phyloP scores from a whole-genome alignment of 2,329 filamentous ascomycete species.

The Talaromyces sp. region DNA sequence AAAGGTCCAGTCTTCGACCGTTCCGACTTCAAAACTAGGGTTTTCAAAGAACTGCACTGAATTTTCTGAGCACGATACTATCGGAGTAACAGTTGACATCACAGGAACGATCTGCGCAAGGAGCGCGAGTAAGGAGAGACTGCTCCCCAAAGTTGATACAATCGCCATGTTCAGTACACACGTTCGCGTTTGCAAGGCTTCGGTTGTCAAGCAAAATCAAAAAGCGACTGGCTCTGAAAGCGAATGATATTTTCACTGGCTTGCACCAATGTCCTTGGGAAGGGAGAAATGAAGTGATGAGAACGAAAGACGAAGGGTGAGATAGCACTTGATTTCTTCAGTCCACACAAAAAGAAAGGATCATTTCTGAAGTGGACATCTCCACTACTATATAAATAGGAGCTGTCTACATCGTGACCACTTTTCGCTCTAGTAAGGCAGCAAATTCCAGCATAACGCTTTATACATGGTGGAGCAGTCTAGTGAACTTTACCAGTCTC shows the following conservation, averaged over 20 bases:
- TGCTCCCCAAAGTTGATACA: not conserved
- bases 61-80: not conserved
- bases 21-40: conserved; percentile 5
- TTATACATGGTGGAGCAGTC: too few species aligned
- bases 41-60: not conserved
- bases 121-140: conserved; percentile 5
- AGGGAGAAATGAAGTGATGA: not conserved
- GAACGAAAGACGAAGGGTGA: conserved; percentile 4
- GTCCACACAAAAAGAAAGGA: not conserved
- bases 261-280: not conserved
- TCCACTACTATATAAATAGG: not conserved
- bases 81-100: not conserved
- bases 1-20: not conserved
- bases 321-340: not conserved
- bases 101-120: not conserved
- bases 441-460: not conserved
- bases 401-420: not conserved
- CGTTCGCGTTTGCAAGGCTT: not conserved
- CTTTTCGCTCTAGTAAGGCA: not conserved
- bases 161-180: not conserved
- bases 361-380: too few species aligned
- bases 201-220: not conserved
- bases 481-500: not conserved
- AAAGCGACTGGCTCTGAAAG: not conserved
- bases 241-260: not conserved